Conservation (phyloP, 345 rosid genomes). For the Iberis pinnata region DNA sequence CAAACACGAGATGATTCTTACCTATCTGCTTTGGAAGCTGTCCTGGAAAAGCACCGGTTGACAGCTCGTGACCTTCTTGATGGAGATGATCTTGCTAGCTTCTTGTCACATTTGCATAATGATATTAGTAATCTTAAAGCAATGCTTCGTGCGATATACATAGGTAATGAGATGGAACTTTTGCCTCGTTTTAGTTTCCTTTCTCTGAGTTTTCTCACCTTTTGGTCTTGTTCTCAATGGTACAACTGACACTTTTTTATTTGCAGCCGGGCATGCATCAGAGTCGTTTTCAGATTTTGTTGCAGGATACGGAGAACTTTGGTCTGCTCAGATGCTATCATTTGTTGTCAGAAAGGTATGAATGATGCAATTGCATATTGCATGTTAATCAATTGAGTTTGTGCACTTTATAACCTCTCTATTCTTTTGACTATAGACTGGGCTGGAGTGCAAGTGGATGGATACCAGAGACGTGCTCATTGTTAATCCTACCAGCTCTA, state of each 20-base stretch:
- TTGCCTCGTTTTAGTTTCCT: neutral
- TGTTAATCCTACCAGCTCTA: slow-evolving; percentile 79
- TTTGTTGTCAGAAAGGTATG: slow-evolving; percentile 73
- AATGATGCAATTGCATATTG: neutral
- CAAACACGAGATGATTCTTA: slow-evolving; percentile 81
- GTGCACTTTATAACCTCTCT: slow-evolving; percentile 8
- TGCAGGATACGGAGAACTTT: slow-evolving; percentile 92
- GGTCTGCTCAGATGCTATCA: slow-evolving; percentile 94
- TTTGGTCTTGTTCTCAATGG: slow-evolving; percentile 1
- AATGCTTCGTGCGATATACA: slow-evolving; percentile 96
- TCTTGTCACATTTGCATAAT: slow-evolving; percentile 63
- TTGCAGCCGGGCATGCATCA: slow-evolving; percentile 91
- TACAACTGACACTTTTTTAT: slow-evolving; percentile 10
- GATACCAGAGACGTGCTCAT: slow-evolving; percentile 94
- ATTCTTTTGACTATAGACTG: slow-evolving; percentile 44
- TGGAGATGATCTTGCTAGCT: slow-evolving; percentile 68
- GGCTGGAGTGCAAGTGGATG: slow-evolving; percentile 85
- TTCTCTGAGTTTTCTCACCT: neutral
- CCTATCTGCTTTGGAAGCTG: slow-evolving; percentile 60
- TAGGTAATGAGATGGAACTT: slow-evolving; percentile 39
- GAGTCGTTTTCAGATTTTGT: slow-evolving; percentile 96
- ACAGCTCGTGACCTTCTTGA: slow-evolving; percentile 79
- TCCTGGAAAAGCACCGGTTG: slow-evolving; percentile 66
- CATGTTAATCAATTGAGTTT: neutral
- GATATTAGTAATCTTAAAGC: slow-evolving; percentile 85